Conservation (phyloP, 495 filamentous ascomycete species). For the Aspergillus olivimuriae region DNA sequence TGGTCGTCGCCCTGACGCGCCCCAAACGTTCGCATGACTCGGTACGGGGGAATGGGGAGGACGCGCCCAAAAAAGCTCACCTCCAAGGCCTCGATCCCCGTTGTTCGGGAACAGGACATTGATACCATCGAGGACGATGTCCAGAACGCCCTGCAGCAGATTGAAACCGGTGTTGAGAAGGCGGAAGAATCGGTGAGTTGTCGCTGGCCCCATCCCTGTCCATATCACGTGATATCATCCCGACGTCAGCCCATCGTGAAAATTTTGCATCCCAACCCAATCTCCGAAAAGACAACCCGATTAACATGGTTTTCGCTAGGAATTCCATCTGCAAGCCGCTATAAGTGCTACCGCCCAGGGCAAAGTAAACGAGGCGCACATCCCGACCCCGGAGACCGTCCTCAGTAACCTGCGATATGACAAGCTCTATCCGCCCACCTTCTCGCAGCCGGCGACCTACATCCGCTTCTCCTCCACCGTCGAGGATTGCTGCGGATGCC, state of each 20-base stretch:
- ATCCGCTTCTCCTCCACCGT: constrained; percentile 98
- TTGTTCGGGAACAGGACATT: constrained; percentile 85
- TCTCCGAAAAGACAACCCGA: constrained; percentile 12
- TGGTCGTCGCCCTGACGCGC: constrained; percentile 42
- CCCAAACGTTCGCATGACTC: constrained; percentile 61
- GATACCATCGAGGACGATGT: constrained; percentile 66
- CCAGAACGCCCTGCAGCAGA: constrained; percentile 62
- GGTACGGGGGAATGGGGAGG: constrained; percentile 51
- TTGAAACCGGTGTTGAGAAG: constrained; percentile 95
- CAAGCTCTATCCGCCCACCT: constrained; percentile 70
- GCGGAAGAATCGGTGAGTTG: constrained; percentile 89
- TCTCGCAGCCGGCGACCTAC: constrained; percentile 81
- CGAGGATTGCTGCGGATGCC: constrained; percentile 80
- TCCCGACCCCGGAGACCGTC: constrained; percentile 83
- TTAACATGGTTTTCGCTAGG: constrained; percentile 48
- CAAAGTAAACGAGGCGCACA: constrained; percentile 65
- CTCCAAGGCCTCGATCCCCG: constrained; percentile 75
- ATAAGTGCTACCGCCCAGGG: constrained; percentile 72
- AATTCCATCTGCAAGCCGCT: constrained; percentile 95
- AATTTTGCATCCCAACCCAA: constrained; percentile 19
- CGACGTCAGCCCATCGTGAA: constrained; percentile 21
- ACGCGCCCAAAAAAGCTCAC: constrained; percentile 85
- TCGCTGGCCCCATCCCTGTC: constrained; percentile 35
- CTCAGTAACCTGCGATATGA: constrained; percentile 75
- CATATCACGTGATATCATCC: constrained; percentile 49